Percentiles rank a stretch among this genome's conserved stretches.
These are phyloP conservation scores for Claviceps quebecensis DNA, from an alignment of 2,329 filamentous ascomycete species.

Conservation along the genomic window DNA sequence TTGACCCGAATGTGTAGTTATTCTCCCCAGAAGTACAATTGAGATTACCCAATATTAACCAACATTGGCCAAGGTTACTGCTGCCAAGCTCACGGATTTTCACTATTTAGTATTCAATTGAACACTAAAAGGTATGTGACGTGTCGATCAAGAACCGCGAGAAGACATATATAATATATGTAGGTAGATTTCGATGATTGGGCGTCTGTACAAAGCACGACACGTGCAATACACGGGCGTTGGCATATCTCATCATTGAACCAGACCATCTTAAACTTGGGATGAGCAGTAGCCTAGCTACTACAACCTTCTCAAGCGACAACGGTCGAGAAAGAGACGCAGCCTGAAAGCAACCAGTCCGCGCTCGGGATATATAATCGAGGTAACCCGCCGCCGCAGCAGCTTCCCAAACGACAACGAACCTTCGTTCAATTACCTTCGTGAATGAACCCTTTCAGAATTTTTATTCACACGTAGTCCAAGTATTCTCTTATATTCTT, in stretches of 20 bases:
- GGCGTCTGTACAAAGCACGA: no score
- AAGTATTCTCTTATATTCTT: background rate
- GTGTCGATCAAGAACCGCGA: no score
- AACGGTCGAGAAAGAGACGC: background rate
- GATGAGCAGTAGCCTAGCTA: background rate
- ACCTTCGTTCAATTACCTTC: no score
- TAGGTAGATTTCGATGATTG: no score
- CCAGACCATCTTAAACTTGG: background rate
- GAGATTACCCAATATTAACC: background rate
- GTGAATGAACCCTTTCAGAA: background rate
- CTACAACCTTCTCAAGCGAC: no score
- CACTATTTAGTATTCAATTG: background rate
- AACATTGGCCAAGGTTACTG: background rate
- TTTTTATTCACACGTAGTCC: background rate
- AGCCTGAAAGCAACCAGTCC: background rate
- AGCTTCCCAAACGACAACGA: no score
- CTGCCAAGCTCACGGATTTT: background rate
- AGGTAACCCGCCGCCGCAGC: background rate
- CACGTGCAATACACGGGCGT: no score
- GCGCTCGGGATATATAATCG: no score
- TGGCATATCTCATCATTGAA: no score
- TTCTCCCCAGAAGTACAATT: background rate
- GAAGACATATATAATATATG: no score
- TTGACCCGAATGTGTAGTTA: background rate
- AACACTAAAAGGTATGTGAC: no score